Percentiles rank a stretch among this genome's conserved stretches.
Conservation (phyloP, 192 early-diverging fungal genomes). For the Haplosporangium gracile region DNA sequence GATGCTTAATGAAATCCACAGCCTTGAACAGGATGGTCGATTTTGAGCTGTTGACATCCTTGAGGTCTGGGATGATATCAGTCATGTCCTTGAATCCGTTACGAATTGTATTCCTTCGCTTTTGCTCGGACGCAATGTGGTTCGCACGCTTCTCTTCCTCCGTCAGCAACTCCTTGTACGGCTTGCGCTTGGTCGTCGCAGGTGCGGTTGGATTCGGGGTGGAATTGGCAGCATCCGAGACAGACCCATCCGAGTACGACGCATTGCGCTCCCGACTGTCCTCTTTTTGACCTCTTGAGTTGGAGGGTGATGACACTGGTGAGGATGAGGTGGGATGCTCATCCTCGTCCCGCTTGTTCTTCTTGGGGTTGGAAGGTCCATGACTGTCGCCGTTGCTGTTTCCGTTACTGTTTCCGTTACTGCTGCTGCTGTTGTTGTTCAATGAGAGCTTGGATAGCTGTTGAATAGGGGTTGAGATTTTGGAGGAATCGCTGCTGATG, state of each 20-base stretch:
- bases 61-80: slow-evolving; percentile 86
- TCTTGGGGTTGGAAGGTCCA: slow-evolving; percentile 35
- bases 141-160: slow-evolving; percentile 82
- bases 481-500: slow-evolving; percentile 19
- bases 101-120: slow-evolving; percentile 79
- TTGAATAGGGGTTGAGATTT: slow-evolving; percentile 40
- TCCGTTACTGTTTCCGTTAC: slow-evolving; percentile 23
- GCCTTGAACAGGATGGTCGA: slow-evolving; percentile 76
- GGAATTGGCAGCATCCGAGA: slow-evolving; percentile 24
- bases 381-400: slow-evolving; percentile 14
- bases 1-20: slow-evolving; percentile 72
- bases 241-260: slow-evolving; percentile 31
- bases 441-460: slow-evolving; percentile 57
- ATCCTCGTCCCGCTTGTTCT: slow-evolving; percentile 34
- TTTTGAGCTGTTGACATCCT: slow-evolving; percentile 74
- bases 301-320: slow-evolving; percentile 13
- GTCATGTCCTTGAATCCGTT: slow-evolving; percentile 91
- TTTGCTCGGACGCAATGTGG: slow-evolving; percentile 83
- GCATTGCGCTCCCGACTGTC: slow-evolving; percentile 27
- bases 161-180: slow-evolving; percentile 76
- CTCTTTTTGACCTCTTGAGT: slow-evolving; percentile 17
- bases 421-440: slow-evolving; percentile 28
- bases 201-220: slow-evolving; percentile 1
- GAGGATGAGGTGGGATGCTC: slow-evolving; percentile 23
- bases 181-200: slow-evolving; percentile 56